A percentile compares a stretch with the other conserved stretches of the same genome.
These are phyloP conservation scores for Xylaria sp. DNA, from an alignment of 2,329 filamentous ascomycete species.

Conservation along the genomic window DNA sequence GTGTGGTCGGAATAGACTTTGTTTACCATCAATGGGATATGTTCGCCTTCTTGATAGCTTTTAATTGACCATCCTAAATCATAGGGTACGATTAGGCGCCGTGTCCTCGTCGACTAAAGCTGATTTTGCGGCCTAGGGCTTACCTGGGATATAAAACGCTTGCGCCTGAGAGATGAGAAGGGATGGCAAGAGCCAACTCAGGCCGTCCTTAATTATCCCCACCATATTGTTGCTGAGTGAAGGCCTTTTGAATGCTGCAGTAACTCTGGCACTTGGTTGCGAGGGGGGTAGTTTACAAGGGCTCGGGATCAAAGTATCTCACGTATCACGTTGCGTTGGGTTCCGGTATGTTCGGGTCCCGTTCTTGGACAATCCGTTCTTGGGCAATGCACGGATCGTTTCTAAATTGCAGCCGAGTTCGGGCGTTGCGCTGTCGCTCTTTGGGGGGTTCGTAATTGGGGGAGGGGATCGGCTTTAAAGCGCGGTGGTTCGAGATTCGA, in stretches of 20 bases:
- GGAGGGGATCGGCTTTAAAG: slow-evolving; percentile 3
- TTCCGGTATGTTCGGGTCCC: neutral
- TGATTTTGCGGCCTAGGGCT: slow-evolving; percentile 23
- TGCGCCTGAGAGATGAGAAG: slow-evolving; percentile 62
- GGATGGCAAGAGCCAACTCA: slow-evolving; percentile 61
- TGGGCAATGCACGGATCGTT: neutral
- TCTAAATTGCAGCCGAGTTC: neutral
- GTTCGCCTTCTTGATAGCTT: slow-evolving; percentile 79
- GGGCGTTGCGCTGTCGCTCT: neutral
- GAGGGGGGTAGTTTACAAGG: neutral
- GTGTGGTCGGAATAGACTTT: slow-evolving; percentile 92
- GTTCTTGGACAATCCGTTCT: neutral
- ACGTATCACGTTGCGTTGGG: slow-evolving; percentile 8
- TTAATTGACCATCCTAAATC: slow-evolving; percentile 79
- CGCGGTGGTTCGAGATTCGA: slow-evolving; percentile 17
- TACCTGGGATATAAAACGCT: slow-evolving; percentile 90
- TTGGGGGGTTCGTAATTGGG: neutral
- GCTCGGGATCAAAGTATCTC: neutral
- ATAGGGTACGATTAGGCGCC: slow-evolving; percentile 35
- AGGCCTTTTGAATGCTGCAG: neutral
- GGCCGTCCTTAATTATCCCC: slow-evolving; percentile 41
- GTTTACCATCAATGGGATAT: slow-evolving; percentile 87
- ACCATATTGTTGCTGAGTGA: slow-evolving; percentile 42
- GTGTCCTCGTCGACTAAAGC: slow-evolving; percentile 27
- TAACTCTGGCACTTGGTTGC: slow-evolving; percentile 8